Evolutionary conservation across 2,329 filamentous ascomycete species (phyloP).

Genomic region (Plenodomus biglobosus): DNA sequence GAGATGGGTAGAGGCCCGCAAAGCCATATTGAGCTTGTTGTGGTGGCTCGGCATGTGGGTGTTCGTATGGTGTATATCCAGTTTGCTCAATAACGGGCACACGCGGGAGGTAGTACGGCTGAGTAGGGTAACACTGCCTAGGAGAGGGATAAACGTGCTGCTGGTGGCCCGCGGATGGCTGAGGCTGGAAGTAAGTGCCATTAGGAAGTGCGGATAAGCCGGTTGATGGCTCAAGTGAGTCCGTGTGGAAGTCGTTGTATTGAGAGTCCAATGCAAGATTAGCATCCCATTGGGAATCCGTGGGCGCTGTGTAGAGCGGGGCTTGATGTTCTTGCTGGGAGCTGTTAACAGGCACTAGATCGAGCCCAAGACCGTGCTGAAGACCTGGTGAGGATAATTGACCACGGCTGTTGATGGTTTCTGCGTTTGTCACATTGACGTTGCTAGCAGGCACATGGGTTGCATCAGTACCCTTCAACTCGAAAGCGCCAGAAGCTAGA

Average conservation of each 20-base stretch:
- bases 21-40: not conserved
- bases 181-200: not conserved
- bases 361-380: not conserved
- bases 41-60: not conserved
- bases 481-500: not conserved
- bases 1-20: not conserved
- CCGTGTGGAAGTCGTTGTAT: not conserved
- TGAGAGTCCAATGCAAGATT: not conserved
- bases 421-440: not conserved
- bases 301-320: not conserved
- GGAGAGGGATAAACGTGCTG: not conserved
- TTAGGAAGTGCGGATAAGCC: constrained; percentile 9
- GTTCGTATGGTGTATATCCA: not conserved
- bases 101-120: constrained; percentile 2
- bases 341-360: not conserved
- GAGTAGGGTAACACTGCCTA: not conserved
- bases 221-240: constrained; percentile 1
- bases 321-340: not conserved
- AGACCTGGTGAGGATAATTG: not conserved
- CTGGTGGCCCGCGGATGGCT: not conserved
- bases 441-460: not conserved
- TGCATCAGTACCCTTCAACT: not conserved
- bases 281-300: not conserved
- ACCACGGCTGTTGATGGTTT: not conserved
- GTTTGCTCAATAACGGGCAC: not conserved